Conservation (phyloP, 2,329 filamentous ascomycete genomes). For the Parasarocladium wereldwijsianum region DNA sequence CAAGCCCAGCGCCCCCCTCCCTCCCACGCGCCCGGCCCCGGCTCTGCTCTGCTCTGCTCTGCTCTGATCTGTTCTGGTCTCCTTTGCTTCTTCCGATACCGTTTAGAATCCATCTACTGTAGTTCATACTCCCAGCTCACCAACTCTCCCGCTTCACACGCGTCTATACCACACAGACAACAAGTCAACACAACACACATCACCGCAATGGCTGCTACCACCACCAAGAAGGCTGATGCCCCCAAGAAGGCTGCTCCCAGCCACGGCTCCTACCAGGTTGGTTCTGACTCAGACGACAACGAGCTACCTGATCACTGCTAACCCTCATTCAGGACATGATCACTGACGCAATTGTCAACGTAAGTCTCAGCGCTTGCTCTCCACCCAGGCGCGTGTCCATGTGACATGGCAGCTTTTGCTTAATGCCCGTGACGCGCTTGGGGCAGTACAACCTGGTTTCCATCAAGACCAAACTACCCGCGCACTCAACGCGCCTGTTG, state of each 20-base stretch:
- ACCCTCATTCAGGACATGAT: conserved; percentile 41
- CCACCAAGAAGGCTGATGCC: conserved; percentile 34
- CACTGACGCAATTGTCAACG: conserved; percentile 44
- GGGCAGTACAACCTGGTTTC: too few species aligned
- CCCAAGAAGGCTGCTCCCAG: conserved; percentile 31
- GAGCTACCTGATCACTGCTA: conserved; percentile 14
- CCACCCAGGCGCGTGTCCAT: conserved; percentile 3
- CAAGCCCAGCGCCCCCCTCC: conserved; percentile 28
- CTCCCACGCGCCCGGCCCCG: conserved; percentile 35
- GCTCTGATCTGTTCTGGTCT: conserved; percentile 21
- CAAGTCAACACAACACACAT: conserved; percentile 6
- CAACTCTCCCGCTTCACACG: conserved; percentile 12
- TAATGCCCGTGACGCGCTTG: too few species aligned
- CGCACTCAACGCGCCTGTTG: too few species aligned
- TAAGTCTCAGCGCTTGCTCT: conserved; percentile 25
- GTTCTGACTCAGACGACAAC: too few species aligned
- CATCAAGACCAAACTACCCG: too few species aligned
- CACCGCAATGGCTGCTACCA: conserved; percentile 30
- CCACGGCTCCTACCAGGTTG: conserved; percentile 45
- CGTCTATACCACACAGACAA: conserved; percentile 6
- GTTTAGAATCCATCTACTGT: conserved; percentile 11
- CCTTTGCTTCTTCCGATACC: conserved; percentile 7
- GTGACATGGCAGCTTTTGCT: too few species aligned
- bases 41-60: conserved; percentile 17
- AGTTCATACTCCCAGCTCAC: conserved; percentile 11